phyloP scores from a whole-genome alignment of 2,329 filamentous ascomycete genomes.

The Metarhizium humberi region DNA sequence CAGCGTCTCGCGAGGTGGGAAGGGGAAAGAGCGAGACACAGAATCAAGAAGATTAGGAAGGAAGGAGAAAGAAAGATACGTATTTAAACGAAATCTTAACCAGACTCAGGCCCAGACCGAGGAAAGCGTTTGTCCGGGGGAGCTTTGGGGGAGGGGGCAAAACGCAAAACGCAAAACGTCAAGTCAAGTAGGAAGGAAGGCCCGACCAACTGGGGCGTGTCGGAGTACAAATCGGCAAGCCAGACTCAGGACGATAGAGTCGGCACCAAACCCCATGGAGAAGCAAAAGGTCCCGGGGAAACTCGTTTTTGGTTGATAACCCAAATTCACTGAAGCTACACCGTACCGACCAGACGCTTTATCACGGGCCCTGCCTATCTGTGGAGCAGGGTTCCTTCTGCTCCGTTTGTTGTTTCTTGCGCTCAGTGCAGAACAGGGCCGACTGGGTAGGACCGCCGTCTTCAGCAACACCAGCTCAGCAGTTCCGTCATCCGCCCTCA shows the following conservation, averaged over 20 bases:
- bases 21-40: background rate
- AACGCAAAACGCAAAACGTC: background rate
- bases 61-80: background rate
- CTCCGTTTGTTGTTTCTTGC: background rate
- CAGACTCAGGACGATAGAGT: background rate
- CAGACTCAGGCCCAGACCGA: background rate
- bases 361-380: background rate
- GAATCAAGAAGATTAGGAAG: background rate
- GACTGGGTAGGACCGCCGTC: background rate
- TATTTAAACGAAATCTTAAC: background rate
- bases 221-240: background rate
- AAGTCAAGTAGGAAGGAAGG: background rate
- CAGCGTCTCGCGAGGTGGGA: background rate
- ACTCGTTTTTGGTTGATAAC: background rate
- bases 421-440: background rate
- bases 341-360: no score
- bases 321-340: background rate
- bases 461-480: background rate
- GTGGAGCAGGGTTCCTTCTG: background rate
- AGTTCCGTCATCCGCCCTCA: background rate
- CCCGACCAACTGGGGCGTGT: background rate
- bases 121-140: background rate
- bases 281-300: background rate
- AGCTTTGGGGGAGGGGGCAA: background rate
- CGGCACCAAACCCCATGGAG: background rate